These are phyloP conservation scores for Juglanconis juglandina DNA, from an alignment of 2,329 filamentous ascomycete genomes.

Conservation along the genomic window DNA sequence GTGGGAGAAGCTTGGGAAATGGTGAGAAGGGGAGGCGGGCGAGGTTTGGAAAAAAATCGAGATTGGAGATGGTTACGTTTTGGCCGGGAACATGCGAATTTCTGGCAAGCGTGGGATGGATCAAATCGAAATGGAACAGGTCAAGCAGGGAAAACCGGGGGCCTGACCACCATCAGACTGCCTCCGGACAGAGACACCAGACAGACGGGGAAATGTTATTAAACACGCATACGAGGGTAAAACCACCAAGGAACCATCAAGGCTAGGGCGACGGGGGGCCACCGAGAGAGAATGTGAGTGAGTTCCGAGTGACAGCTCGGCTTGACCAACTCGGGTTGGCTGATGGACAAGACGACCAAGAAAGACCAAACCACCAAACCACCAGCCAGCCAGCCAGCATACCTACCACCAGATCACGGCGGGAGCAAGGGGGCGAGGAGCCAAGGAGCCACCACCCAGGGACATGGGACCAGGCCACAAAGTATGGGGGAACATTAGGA, in stretches of 20 bases:
- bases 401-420: not conserved
- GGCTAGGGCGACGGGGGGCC: not conserved
- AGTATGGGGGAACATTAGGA: no score
- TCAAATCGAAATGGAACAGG: slow-evolving; percentile 27
- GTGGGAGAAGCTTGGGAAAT: slow-evolving; percentile 26
- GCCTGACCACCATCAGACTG: not conserved
- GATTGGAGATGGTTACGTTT: slow-evolving; percentile 51
- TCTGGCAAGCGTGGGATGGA: slow-evolving; percentile 28
- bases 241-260: not conserved
- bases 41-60: slow-evolving; percentile 12
- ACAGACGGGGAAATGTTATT: not conserved
- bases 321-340: not conserved
- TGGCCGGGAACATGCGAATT: slow-evolving; percentile 43
- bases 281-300: not conserved
- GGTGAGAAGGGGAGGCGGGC: slow-evolving; percentile 33
- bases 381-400: not conserved
- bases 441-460: no score
- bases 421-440: not conserved
- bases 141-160: slow-evolving; percentile 42
- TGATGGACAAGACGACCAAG: not conserved
- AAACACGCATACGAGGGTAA: not conserved
- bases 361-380: slow-evolving; percentile 6
- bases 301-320: not conserved
- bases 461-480: no score
- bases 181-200: not conserved